Evolutionary conservation across 2,329 filamentous ascomycete genomes (phyloP).

Genomic region (Penicillium oxalicum): DNA sequence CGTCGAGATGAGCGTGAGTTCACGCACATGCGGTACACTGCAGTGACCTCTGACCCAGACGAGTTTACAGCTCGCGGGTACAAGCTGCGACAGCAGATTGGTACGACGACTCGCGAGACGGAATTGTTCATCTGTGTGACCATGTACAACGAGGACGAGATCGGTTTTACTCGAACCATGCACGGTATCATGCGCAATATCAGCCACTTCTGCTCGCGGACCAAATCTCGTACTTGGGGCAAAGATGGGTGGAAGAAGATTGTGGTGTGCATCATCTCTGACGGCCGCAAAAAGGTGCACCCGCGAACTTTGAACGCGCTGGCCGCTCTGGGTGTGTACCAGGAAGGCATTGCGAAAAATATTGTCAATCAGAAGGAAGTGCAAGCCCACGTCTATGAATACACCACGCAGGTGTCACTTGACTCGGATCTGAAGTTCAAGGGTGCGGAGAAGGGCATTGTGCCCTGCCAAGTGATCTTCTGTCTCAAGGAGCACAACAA

Average conservation of each 20-base stretch:
- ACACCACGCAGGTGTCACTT: conserved; percentile 94
- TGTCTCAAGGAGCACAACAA: conserved; percentile 96
- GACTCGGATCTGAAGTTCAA: conserved; percentile 97
- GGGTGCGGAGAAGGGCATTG: conserved; percentile 96
- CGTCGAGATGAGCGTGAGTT: conserved; percentile 91
- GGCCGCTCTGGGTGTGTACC: conserved; percentile 95
- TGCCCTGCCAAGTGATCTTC: conserved; percentile 97
- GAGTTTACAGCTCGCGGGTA: conserved; percentile 86
- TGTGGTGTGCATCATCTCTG: conserved; percentile 92
- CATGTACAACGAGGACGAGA: conserved; percentile 99
- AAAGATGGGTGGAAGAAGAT: conserved; percentile 99
- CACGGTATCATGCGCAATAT: conserved; percentile 99
- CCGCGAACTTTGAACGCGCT: conserved; percentile 87
- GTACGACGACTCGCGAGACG: conserved; percentile 75
- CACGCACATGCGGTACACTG: conserved; percentile 97
- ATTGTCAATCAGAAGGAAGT: conserved; percentile 94
- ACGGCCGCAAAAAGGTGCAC: conserved; percentile 89
- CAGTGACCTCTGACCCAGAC: conserved; percentile 95
- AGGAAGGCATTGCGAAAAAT: conserved; percentile 98
- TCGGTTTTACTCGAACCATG: conserved; percentile 95
- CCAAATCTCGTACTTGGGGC: conserved; percentile 91
- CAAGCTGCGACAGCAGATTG: conserved; percentile 86
- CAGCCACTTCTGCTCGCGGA: conserved; percentile 87
- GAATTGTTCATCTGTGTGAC: conserved; percentile 95
- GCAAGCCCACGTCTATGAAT: conserved; percentile 95